Base-by-base conservation (phyloP, 306 rosid species). In the Hylodesmum podocarpum region DNA sequence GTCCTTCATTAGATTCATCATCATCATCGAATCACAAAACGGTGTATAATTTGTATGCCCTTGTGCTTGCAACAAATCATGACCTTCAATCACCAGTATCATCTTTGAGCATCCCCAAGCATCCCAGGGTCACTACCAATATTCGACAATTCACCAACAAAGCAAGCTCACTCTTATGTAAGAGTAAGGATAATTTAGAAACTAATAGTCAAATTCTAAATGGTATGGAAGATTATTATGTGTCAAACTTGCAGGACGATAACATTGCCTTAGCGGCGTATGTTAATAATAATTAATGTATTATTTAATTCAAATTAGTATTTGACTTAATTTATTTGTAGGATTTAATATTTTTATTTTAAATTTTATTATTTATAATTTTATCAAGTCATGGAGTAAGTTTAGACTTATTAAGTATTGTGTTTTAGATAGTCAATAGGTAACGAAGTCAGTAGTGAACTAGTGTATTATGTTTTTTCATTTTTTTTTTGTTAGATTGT, bases 61-160 rank as follows among this genome's bases (percentile, higher is more conserved):
- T 72, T 51, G 57, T 73, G 77, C 65, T 72, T 16, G 14, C 78
- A 40, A 36, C 53, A 0, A 51, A 66, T 22, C 6, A 27, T 41
- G 73, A 55, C 51, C 73, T 73, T 4, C 62, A 28, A 10, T 80
- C 79, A 1, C 82, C 81, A 0, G 43, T 67, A 7, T 80, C 81
- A 50, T 70, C 72, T 2, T 76, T 72, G 64, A 51, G 11, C 70
- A 74, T 74, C 78, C 47, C 44, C 8, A 51, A 22, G 53, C 3
- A n/a, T n/a, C 22, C 25, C 22, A 14, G 19, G 15, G 14, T 21
- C 10, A n/a, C 73, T n/a, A 28, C 7, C 18, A 47, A 31, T 16
- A 3, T 9, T 47, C 50, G 18, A 2, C 12, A 46, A 6, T 43
- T 14, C 3, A 3, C 41, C 9, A 4, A 4, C n/a, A n/a, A n/a